Conservation (phyloP, 441 rosid species). For the Rhodomyrtus psidioides region DNA sequence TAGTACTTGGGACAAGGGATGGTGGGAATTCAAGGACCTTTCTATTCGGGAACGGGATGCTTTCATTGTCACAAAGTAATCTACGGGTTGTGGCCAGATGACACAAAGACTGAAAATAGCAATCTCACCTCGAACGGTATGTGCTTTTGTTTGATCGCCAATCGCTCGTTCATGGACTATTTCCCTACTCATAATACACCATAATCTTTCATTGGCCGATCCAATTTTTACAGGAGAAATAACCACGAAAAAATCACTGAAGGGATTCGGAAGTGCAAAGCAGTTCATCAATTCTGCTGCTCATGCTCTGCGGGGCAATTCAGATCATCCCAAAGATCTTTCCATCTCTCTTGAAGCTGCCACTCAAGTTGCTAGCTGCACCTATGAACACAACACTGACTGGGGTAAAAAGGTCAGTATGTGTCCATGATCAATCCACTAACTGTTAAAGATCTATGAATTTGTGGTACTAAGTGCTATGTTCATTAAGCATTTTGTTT, state of each 20-base stretch:
- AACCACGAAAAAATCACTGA: not conserved
- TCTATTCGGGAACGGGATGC: too few species aligned
- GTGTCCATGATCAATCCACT: not conserved
- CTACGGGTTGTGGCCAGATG: too few species aligned
- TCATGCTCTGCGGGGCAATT: conserved; percentile 31
- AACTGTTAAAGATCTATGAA: too few species aligned
- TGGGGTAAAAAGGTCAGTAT: conserved; percentile 48
- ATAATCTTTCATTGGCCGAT: not conserved
- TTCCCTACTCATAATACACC: not conserved
- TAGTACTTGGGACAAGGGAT: too few species aligned
- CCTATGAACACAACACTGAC: conserved; percentile 29
- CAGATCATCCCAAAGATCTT: conserved; percentile 1
- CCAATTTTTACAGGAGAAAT: conserved; percentile 11
- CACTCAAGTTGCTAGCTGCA: conserved; percentile 26
- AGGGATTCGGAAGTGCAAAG: conserved; percentile 33
- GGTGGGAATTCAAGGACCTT: too few species aligned
- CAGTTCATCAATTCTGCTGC: conserved; percentile 24
- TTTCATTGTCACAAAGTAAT: too few species aligned
- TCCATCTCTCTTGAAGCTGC: conserved; percentile 19
- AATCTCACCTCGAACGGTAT: too few species aligned
- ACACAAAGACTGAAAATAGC: too few species aligned
- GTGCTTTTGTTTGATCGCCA: too few species aligned
- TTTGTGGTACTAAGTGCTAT: not conserved
- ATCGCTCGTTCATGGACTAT: not conserved
- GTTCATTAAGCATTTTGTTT: not conserved